A percentile compares a stretch with the other conserved stretches of the same genome.
These are phyloP conservation scores for Aspergillus candidus DNA, from an alignment of 2,329 filamentous ascomycete species.

Conservation along the genomic window DNA sequence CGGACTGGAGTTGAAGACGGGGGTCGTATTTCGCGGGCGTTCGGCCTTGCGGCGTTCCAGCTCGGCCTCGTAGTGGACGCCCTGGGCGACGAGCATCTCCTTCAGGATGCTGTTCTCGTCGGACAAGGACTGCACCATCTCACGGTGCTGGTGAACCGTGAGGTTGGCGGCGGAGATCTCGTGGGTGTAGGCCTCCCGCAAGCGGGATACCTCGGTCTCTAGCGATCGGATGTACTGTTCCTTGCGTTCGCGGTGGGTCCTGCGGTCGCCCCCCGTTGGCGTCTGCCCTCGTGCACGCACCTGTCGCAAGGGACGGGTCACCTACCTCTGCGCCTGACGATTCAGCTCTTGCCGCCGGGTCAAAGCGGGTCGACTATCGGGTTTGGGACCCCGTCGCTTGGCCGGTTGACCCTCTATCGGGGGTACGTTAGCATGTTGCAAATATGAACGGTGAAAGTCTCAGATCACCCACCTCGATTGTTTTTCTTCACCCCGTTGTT, in stretches of 20 bases:
- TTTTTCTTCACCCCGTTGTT: conserved; percentile 56
- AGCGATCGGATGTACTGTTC: conserved; percentile 92
- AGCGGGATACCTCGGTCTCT: conserved; percentile 80
- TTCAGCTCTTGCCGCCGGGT: conserved; percentile 91
- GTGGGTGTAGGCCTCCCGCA: conserved; percentile 71
- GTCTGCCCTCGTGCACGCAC: conserved; percentile 10
- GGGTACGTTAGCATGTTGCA: conserved; percentile 10
- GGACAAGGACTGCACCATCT: conserved; percentile 63
- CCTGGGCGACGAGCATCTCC: conserved; percentile 53
- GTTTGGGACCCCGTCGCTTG: conserved; percentile 90
- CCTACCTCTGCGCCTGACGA: conserved; percentile 85
- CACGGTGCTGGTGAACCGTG: conserved; percentile 59
- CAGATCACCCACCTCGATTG: conserved; percentile 57
- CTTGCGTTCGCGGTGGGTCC: conserved; percentile 93
- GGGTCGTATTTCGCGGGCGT: conserved; percentile 12
- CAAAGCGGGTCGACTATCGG: conserved; percentile 89
- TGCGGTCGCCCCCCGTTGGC: conserved; percentile 33
- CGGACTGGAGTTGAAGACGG: conserved; percentile 34
- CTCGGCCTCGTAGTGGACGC: conserved; percentile 52
- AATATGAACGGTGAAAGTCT: neutral
- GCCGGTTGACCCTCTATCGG: conserved; percentile 69
- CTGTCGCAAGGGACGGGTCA: neutral
- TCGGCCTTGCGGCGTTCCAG: conserved; percentile 34
- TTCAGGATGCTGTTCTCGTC: conserved; percentile 76
- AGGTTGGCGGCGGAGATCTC: conserved; percentile 53